A percentile compares a stretch with the other conserved stretches of the same genome.
phyloP scores from a whole-genome alignment of 148 eudicot species.

The Vaccinium myrtillus region DNA sequence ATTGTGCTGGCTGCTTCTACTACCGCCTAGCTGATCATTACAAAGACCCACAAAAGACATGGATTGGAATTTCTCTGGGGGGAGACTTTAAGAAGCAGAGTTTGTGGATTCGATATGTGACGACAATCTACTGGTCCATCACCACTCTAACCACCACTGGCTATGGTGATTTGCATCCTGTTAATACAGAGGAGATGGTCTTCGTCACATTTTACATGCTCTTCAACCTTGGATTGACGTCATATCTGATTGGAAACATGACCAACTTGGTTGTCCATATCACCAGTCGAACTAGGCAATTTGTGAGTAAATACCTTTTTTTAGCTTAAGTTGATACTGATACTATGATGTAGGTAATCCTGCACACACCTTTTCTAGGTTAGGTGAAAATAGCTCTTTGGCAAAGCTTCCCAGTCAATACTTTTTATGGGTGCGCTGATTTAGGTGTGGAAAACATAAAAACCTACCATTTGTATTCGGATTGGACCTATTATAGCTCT shows the following conservation, averaged over 20 bases:
- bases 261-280: slow-evolving; percentile 86
- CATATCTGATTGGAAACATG: slow-evolving; percentile 92
- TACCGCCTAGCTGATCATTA: slow-evolving; percentile 53
- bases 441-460: neutral
- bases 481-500: neutral
- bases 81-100: slow-evolving; percentile 30
- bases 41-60: slow-evolving; percentile 47
- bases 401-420: neutral
- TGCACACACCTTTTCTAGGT: neutral
- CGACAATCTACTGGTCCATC: slow-evolving; percentile 79
- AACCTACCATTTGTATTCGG: neutral
- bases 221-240: slow-evolving; percentile 72
- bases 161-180: slow-evolving; percentile 87
- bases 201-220: slow-evolving; percentile 71
- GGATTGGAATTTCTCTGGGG: slow-evolving; percentile 44
- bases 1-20: slow-evolving; percentile 66
- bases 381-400: neutral
- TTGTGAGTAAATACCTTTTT: slow-evolving; percentile 48
- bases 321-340: neutral
- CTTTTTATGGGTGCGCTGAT: neutral
- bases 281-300: slow-evolving; percentile 68
- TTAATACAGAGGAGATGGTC: slow-evolving; percentile 60
- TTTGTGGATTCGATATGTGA: slow-evolving; percentile 51
- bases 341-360: neutral
- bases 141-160: slow-evolving; percentile 78